These are phyloP conservation scores for Pseudomonodictys pantanalensis DNA, from an alignment of 495 filamentous ascomycete species.

Conservation along the genomic window DNA sequence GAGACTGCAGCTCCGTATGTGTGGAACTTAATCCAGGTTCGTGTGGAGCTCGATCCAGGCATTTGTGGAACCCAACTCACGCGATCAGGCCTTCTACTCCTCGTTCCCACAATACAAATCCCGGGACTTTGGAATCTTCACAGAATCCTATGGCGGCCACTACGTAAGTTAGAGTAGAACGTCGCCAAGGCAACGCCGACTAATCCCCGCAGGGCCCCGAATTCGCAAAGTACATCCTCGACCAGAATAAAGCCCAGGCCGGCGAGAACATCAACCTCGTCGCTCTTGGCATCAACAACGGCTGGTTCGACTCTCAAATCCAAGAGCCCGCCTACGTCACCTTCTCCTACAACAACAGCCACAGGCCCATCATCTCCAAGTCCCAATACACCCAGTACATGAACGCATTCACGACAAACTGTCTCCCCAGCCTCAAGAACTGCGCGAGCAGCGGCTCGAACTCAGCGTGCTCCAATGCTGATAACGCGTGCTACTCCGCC, in stretches of 20 bases:
- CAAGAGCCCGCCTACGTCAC: constrained; percentile 54
- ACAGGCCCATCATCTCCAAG: constrained; percentile 49
- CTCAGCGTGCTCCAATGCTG: constrained; percentile 45
- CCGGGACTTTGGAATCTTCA: constrained; percentile 55
- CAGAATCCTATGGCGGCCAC: constrained; percentile 58
- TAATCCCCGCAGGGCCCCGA: too few relatives aligned
- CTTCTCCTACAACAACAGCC: constrained; percentile 53
- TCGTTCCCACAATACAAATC: constrained; percentile 54
- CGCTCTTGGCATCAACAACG: constrained; percentile 58
- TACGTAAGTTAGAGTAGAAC: too few relatives aligned
- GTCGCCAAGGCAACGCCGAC: too few relatives aligned
- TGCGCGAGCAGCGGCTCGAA: constrained; percentile 43
- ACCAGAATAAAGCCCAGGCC: constrained; percentile 50
- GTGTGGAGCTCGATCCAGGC: too few relatives aligned
- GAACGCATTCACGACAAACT: constrained; percentile 43
- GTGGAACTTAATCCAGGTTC: constrained; percentile 56
- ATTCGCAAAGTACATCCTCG: constrained; percentile 51
- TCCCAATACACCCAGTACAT: constrained; percentile 44
- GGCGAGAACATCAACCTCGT: constrained; percentile 53
- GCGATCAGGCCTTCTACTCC: constrained; percentile 54
- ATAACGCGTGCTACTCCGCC: constrained; percentile 44
- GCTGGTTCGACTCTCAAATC: constrained; percentile 51
- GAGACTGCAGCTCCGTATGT: constrained; percentile 53
- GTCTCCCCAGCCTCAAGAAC: constrained; percentile 43
- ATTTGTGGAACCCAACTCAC: too few relatives aligned